These are phyloP conservation scores for Camelina neglecta DNA, from an alignment of 345 rosid genomes.

Conservation along the genomic window DNA sequence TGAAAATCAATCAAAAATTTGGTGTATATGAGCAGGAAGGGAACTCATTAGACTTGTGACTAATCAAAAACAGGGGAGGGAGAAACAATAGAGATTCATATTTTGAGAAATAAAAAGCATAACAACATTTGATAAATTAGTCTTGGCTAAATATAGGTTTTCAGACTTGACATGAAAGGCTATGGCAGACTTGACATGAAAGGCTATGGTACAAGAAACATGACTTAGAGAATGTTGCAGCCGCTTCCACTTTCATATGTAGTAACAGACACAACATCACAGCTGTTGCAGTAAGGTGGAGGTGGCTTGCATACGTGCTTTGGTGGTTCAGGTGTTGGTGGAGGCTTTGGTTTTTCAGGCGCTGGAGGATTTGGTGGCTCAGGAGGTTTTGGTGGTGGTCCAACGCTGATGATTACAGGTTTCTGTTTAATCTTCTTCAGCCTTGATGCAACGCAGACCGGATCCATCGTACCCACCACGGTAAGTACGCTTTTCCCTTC, in stretches of 20 bases:
- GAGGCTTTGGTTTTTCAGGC: conserved; percentile 27
- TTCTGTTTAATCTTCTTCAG: conserved; percentile 45
- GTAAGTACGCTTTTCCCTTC: conserved; percentile 39
- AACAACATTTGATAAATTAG: neutral
- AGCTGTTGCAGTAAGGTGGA: conserved; percentile 35
- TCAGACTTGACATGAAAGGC: conserved; percentile 24
- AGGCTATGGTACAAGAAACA: conserved; percentile 21
- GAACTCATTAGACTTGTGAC: too few species aligned
- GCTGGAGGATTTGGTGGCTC: conserved; percentile 20
- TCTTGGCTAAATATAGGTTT: conserved; percentile 17
- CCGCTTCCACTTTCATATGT: conserved; percentile 47
- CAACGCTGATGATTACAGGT: conserved; percentile 44
- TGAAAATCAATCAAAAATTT: too few species aligned
- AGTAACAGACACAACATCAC: conserved; percentile 44
- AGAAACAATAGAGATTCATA: conserved; percentile 25
- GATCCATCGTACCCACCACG: conserved; percentile 48
- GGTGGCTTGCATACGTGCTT: conserved; percentile 30
- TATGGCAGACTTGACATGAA: conserved; percentile 30
- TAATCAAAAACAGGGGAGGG: conserved; percentile 16
- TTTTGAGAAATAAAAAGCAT: neutral
- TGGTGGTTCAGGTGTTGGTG: neutral
- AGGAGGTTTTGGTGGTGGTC: conserved; percentile 45
- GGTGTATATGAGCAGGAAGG: too few species aligned
- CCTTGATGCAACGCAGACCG: conserved; percentile 36
- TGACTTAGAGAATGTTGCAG: conserved; percentile 39